Evolutionary conservation across 352 stramenopile genomes (phyloP).

Genomic region (Blastocystis sp.): DNA sequence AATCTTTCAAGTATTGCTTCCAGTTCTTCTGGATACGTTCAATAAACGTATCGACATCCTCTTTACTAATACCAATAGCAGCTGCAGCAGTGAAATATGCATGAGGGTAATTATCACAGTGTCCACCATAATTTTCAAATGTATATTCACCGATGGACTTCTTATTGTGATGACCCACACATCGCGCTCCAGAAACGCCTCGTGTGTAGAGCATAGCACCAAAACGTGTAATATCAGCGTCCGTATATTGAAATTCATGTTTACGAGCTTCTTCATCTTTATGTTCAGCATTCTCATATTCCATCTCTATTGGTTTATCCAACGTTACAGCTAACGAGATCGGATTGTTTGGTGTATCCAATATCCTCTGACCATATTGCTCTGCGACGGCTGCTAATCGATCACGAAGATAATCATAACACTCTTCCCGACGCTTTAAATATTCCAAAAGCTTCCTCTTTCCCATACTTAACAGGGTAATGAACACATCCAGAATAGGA

Average conservation of each 20-base stretch:
- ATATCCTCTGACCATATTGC: not conserved
- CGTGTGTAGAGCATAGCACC: conserved; percentile 61
- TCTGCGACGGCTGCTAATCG: not conserved
- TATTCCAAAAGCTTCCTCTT: not conserved
- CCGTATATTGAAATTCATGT: conserved; percentile 4
- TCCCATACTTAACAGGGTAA: conserved; percentile 62
- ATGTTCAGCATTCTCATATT: not conserved
- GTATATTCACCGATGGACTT: conserved; percentile 57
- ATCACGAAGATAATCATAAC: not conserved
- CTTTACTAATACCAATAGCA: conserved; percentile 48
- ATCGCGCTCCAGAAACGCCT: conserved; percentile 60
- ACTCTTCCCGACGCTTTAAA: conserved; percentile 53
- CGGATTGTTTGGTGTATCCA: not conserved
- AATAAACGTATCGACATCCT: conserved; percentile 63
- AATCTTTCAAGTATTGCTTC: conserved; percentile 62
- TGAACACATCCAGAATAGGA: conserved; percentile 64
- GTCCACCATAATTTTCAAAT: conserved; percentile 61
- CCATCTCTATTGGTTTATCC: not conserved
- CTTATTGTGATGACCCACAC: conserved; percentile 35
- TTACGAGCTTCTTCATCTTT: too few relatives aligned
- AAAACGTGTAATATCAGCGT: conserved; percentile 43
- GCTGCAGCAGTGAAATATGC: conserved; percentile 62
- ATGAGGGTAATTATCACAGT: conserved; percentile 55
- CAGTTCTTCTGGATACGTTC: conserved; percentile 62
- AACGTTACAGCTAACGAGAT: conserved; percentile 49